Conservation (phyloP, 2,329 filamentous ascomycete genomes). For the Xylariaceae sp. region DNA sequence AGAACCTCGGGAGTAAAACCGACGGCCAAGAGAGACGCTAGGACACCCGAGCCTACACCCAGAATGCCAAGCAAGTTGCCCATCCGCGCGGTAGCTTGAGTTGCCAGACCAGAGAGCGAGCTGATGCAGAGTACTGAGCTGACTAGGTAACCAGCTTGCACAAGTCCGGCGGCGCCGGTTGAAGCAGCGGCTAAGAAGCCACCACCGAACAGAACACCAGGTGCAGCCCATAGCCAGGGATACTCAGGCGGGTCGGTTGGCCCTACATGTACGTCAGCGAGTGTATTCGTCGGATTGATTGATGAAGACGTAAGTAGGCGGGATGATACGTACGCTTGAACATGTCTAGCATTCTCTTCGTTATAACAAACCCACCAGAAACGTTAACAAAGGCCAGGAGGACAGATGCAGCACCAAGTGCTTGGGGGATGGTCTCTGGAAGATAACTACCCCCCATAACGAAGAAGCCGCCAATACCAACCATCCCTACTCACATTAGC, state of each 20-base stretch:
- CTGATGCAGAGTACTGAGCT: constrained; percentile 81
- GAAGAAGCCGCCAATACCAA: constrained; percentile 82
- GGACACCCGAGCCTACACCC: constrained; percentile 74
- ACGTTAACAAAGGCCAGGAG: constrained; percentile 84
- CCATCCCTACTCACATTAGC: constrained; percentile 55
- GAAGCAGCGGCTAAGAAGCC: constrained; percentile 75
- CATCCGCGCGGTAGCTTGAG: constrained; percentile 74
- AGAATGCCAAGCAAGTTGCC: constrained; percentile 84
- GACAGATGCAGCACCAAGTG: constrained; percentile 72
- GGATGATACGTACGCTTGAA: constrained; percentile 55
- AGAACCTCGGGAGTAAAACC: constrained; percentile 76
- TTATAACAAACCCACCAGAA: constrained; percentile 83
- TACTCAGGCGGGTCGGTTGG: constrained; percentile 85
- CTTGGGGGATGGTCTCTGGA: constrained; percentile 72
- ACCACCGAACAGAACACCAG: constrained; percentile 69
- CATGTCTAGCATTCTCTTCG: constrained; percentile 91
- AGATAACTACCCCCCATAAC: constrained; percentile 78
- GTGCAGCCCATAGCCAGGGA: constrained; percentile 78
- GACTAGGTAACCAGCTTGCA: constrained; percentile 81
- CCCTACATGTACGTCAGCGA: constrained; percentile 36
- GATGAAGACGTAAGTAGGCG: neutral
- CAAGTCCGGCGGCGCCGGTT: constrained; percentile 75
- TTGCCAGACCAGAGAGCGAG: constrained; percentile 74
- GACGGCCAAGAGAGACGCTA: constrained; percentile 75
- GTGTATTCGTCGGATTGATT: neutral